These are phyloP conservation scores for Besnoitia besnoiti DNA, from an alignment of 169 alveolate genomes.

Conservation along the genomic window DNA sequence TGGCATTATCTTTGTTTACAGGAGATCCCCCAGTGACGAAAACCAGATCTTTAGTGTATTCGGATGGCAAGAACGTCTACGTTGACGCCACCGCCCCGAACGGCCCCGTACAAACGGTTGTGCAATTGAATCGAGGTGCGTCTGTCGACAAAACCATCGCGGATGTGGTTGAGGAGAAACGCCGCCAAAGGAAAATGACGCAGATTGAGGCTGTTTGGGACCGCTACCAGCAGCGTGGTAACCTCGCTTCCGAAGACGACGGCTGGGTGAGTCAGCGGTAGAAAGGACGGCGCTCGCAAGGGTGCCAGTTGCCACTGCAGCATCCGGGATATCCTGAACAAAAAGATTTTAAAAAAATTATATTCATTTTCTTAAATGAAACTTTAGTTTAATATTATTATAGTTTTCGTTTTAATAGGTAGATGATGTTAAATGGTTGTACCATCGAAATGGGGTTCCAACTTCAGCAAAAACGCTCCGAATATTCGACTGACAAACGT, in stretches of 20 bases:
- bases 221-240: not conserved
- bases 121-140: not conserved
- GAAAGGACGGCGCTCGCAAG: no score
- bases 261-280: constrained; percentile 10
- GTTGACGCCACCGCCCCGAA: not conserved
- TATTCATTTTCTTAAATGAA: no score
- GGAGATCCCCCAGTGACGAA: not conserved
- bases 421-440: no score
- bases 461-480: no score
- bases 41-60: not conserved
- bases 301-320: no score
- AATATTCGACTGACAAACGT: no score
- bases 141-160: not conserved
- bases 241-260: not conserved
- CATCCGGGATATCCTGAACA: no score
- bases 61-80: not conserved
- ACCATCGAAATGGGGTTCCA: no score
- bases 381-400: no score
- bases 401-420: no score
- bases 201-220: not conserved
- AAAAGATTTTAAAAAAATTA: no score
- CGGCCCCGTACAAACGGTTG: not conserved
- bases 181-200: not conserved
- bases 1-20: no score
- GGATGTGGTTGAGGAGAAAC: not conserved